phyloP scores from a whole-genome alignment of 1,284 basidiomycete species.

The Trichosporon asahii region DNA sequence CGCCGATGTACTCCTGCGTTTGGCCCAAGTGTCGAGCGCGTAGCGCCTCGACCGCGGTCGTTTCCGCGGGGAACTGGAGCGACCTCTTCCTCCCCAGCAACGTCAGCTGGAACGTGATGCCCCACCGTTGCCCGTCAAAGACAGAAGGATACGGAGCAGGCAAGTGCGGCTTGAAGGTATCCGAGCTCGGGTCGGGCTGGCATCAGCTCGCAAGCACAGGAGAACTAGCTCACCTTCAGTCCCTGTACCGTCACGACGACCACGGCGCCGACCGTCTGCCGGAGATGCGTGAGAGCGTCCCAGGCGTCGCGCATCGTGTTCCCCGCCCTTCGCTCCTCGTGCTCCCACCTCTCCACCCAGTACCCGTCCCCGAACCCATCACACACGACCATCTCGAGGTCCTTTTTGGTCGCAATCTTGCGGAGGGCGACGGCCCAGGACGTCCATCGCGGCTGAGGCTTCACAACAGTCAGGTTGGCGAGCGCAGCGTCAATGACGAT shows the following conservation, averaged over 20 bases:
- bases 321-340: slow-evolving; percentile 27
- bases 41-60: slow-evolving; percentile 38
- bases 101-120: slow-evolving; percentile 43
- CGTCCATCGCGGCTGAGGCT: slow-evolving; percentile 5
- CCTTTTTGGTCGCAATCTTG: slow-evolving; percentile 15
- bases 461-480: not conserved
- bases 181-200: slow-evolving; percentile 15
- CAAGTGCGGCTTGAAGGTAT: slow-evolving; percentile 42
- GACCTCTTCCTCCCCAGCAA: slow-evolving; percentile 26
- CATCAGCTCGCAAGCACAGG: not conserved
- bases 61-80: slow-evolving; percentile 41
- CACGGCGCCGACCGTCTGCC: slow-evolving; percentile 40
- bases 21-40: slow-evolving; percentile 32
- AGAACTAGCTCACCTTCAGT: slow-evolving; percentile 35
- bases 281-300: slow-evolving; percentile 34
- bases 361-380: slow-evolving; percentile 47
- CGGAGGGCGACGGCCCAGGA: slow-evolving; percentile 29
- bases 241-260: slow-evolving; percentile 43
- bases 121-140: slow-evolving; percentile 29
- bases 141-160: slow-evolving; percentile 43
- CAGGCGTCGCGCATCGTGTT: slow-evolving; percentile 37
- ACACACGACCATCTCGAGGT: slow-evolving; percentile 33
- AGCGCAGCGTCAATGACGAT: slow-evolving; percentile 15
- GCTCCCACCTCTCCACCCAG: slow-evolving; percentile 42
- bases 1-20: slow-evolving; percentile 26